A percentile compares a stretch with the other conserved stretches of the same genome.
Evolutionary conservation across 768 basidiomycete genomes (phyloP).

Genomic region (Pleurotus salmoneostramineus): DNA sequence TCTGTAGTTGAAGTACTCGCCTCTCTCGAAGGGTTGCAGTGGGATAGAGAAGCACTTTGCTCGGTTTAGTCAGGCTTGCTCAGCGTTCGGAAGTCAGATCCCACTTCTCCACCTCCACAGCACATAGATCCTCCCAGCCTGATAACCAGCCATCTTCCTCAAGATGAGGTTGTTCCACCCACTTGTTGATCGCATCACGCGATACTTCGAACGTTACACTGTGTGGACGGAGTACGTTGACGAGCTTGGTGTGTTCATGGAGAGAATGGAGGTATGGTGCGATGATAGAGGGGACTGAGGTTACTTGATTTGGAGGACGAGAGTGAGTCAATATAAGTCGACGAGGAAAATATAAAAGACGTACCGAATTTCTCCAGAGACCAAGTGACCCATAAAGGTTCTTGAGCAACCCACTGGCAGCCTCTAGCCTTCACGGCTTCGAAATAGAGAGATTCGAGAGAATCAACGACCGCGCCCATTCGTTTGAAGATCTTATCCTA

Average conservation of each 20-base stretch:
- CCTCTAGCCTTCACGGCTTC: slow-evolving; percentile 75
- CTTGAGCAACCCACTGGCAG: slow-evolving; percentile 63
- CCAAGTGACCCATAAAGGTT: slow-evolving; percentile 83
- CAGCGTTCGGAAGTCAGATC: too few relatives aligned
- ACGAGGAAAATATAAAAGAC: neutral
- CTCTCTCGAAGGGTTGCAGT: too few relatives aligned
- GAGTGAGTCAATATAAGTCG: too few relatives aligned
- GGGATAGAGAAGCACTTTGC: too few relatives aligned
- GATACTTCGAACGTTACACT: slow-evolving; percentile 68
- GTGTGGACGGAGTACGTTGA: slow-evolving; percentile 58
- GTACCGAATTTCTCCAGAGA: slow-evolving; percentile 74
- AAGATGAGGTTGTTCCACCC: slow-evolving; percentile 68
- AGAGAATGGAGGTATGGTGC: slow-evolving; percentile 68
- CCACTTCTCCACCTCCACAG: slow-evolving; percentile 76
- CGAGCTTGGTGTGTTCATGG: slow-evolving; percentile 48
- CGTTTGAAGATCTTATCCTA: slow-evolving; percentile 71
- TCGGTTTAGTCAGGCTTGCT: too few relatives aligned
- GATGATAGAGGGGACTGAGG: slow-evolving; percentile 50
- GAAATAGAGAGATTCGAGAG: slow-evolving; percentile 55
- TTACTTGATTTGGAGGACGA: too few relatives aligned
- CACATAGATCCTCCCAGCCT: slow-evolving; percentile 76
- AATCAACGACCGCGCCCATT: slow-evolving; percentile 62
- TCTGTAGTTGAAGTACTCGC: too few relatives aligned
- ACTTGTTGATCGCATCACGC: slow-evolving; percentile 54
- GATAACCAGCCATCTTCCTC: slow-evolving; percentile 67